These are phyloP conservation scores for Austroboletus niveus DNA, from an alignment of 1,284 basidiomycete species.

Conservation along the genomic window DNA sequence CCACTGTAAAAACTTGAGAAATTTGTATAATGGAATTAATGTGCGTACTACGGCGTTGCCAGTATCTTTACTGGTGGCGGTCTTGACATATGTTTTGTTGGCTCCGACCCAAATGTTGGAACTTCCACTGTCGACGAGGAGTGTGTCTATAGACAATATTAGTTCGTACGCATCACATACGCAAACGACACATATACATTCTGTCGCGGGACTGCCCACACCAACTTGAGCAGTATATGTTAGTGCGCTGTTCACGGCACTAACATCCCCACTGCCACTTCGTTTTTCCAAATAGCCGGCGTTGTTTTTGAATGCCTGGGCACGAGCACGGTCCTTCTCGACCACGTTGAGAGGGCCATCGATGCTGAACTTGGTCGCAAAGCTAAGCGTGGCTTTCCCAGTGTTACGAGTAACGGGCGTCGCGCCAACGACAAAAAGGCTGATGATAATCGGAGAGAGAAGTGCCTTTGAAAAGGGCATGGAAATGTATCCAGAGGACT, in stretches of 20 bases:
- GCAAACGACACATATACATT: constrained; percentile 37
- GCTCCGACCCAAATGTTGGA: constrained; percentile 73
- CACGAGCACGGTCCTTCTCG: too few relatives aligned
- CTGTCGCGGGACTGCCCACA: constrained; percentile 58
- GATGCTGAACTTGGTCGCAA: too few relatives aligned
- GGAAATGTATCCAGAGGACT: too few relatives aligned
- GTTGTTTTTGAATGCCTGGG: too few relatives aligned
- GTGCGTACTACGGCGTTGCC: constrained; percentile 43
- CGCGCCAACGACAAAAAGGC: too few relatives aligned
- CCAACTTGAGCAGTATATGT: constrained; percentile 52
- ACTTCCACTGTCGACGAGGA: constrained; percentile 30
- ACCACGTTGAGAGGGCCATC: too few relatives aligned
- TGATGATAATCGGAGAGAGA: too few relatives aligned
- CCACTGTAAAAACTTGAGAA: background rate
- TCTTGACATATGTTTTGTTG: constrained; percentile 40
- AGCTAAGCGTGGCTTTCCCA: too few relatives aligned
- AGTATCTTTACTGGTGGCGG: constrained; percentile 46
- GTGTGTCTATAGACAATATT: constrained; percentile 15
- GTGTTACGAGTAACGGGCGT: too few relatives aligned
- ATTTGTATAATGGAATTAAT: background rate
- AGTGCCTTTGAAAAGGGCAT: too few relatives aligned
- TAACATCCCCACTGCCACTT: background rate
- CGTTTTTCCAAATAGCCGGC: too few relatives aligned
- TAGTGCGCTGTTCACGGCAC: background rate
- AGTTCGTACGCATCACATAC: background rate